A percentile compares a stretch with the other conserved stretches of the same genome.
Conservation (phyloP, 2,329 filamentous ascomycete genomes). For the Sarocladiaceae sp. region DNA sequence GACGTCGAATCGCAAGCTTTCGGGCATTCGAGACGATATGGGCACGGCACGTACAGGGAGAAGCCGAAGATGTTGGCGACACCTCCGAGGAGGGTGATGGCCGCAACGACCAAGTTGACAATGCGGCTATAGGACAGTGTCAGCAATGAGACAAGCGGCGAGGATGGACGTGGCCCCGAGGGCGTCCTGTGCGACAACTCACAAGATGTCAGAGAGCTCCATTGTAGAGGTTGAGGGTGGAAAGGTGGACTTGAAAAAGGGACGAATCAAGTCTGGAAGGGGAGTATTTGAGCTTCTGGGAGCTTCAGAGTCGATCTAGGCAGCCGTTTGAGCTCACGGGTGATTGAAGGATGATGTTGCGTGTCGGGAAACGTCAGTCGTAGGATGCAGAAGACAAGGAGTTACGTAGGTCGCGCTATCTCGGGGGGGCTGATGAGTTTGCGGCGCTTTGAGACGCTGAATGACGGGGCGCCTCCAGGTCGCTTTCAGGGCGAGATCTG, state of each 20-base stretch:
- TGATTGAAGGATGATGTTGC: slow-evolving; percentile 8
- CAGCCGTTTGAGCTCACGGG: slow-evolving; percentile 8
- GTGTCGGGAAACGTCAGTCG: slow-evolving; percentile 12
- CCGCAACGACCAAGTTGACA: slow-evolving; percentile 84
- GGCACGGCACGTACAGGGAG: slow-evolving; percentile 44
- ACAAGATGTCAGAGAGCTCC: slow-evolving; percentile 94
- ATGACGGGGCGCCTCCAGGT: too few species aligned
- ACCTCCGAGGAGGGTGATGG: slow-evolving; percentile 82
- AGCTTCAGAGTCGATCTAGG: slow-evolving; percentile 7
- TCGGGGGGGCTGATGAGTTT: slow-evolving; percentile 1
- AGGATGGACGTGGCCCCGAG: slow-evolving; percentile 4
- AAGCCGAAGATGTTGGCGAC: slow-evolving; percentile 63
- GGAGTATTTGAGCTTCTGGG: neutral
- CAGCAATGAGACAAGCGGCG: slow-evolving; percentile 21
- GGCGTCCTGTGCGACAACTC: slow-evolving; percentile 31
- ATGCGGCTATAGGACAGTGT: slow-evolving; percentile 62
- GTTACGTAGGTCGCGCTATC: slow-evolving; percentile 10
- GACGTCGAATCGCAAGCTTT: neutral
- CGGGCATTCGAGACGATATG: neutral
- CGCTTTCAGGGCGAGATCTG: too few species aligned
- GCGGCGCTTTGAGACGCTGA: slow-evolving; percentile 1
- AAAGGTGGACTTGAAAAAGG: neutral
- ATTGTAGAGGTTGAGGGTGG: slow-evolving; percentile 40
- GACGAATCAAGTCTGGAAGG: neutral
- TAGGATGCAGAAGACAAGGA: slow-evolving; percentile 5